Conservation (phyloP, 2,329 filamentous ascomycete species). For the Ophiostoma quercus region DNA sequence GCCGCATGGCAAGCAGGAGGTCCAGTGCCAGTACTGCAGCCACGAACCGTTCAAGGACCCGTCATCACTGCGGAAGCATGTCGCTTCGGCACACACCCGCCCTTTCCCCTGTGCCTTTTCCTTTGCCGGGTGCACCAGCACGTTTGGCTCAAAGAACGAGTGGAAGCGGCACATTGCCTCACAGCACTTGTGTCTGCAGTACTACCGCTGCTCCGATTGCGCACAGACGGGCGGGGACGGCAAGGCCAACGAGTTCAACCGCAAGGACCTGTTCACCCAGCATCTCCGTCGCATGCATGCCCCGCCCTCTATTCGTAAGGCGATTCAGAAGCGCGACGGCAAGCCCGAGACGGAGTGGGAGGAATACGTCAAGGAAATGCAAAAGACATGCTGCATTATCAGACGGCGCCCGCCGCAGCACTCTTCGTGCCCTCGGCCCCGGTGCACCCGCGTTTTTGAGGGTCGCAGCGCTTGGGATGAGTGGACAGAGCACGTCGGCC, state of each 20-base stretch:
- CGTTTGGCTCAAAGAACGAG: constrained; percentile 90
- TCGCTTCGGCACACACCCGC: constrained; percentile 62
- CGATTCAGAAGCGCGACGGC: constrained; percentile 52
- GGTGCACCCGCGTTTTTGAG: constrained; percentile 66
- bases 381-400: constrained; percentile 65
- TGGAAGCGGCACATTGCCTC: constrained; percentile 95
- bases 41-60: constrained; percentile 63
- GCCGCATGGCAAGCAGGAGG: constrained; percentile 51
- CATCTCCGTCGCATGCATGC: constrained; percentile 93
- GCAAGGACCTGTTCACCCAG: constrained; percentile 93
- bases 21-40: constrained; percentile 55
- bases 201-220: constrained; percentile 60
- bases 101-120: constrained; percentile 83
- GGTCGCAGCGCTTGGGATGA: constrained; percentile 77
- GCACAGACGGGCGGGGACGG: constrained; percentile 50
- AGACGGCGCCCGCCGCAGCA: constrained; percentile 64
- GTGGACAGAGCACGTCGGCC: constrained; percentile 86
- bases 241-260: constrained; percentile 72
- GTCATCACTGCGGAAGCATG: constrained; percentile 60
- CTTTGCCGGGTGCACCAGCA: constrained; percentile 75
- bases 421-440: constrained; percentile 65
- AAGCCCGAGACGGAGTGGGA: constrained; percentile 61
- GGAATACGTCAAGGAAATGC: constrained; percentile 62
- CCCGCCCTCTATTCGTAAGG: constrained; percentile 58
- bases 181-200: constrained; percentile 71